Base-by-base conservation (phyloP, 139 green algal genomes). In the Mychonastes homosphaera region DNA sequence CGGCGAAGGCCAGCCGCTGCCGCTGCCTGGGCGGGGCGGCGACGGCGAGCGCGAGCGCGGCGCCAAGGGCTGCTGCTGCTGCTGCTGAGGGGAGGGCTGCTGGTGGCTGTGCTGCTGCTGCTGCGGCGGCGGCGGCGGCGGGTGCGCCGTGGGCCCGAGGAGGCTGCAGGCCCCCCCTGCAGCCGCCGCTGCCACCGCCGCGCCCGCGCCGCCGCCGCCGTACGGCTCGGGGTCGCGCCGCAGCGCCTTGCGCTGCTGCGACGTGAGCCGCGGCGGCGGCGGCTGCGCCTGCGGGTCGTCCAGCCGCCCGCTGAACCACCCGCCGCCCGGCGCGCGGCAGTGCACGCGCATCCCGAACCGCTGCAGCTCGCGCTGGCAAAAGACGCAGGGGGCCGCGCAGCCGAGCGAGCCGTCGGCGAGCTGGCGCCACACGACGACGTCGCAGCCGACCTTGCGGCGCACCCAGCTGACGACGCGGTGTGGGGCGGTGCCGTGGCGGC, bases 391-490 rank as follows among this genome's bases (percentile, higher is more conserved):
- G 24, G 77, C 59, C 30, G 68, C 67, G 54, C 65, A 76, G 46
- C 75, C 80, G 16, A 86, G 67, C 3, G 45, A 72, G 33, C 80
- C 80, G 59, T 87, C 80, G 18, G 40, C 23, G 3, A 70, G 68
- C 9, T 62, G 62, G n/a, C 80, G 74, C 60, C 76, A 73, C 32
- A 87, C 66, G 12, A 56, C 59, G 0, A 87, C 47, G 26, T 73
- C 32, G 0, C 53, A 26, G 28, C 80, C 80, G 21, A 74, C 58
- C 71, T 87, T 87, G 52, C 80, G 75, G 49, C 80, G 68, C 7
- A 87, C 72, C 80, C 80, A 87, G 34, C 55, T 35, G 2, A 70
- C 62, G 15, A 83, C 28, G 40, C 73, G 64, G 40, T 80, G 71
- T 0, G 57, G 39, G 0, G 60, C 68, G 21, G 83, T 57, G 35